These are phyloP conservation scores for Schrenkiella parvula DNA, from an alignment of 345 rosid genomes.

Conservation along the genomic window DNA sequence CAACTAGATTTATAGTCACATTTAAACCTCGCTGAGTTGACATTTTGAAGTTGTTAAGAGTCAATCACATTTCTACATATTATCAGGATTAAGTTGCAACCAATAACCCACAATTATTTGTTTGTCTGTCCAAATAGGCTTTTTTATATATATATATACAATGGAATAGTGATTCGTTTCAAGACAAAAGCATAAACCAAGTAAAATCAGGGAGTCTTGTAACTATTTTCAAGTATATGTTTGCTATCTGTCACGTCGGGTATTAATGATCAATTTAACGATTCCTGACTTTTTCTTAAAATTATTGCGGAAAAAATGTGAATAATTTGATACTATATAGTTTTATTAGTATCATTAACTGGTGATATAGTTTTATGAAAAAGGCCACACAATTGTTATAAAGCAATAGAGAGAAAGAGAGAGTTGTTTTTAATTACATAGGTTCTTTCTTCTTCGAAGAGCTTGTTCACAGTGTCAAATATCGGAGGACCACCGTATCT, in stretches of 20 bases:
- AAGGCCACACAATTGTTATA: neutral
- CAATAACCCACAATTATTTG: constrained; percentile 1
- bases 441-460: constrained; percentile 69
- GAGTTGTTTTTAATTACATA: constrained; percentile 31
- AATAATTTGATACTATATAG: neutral
- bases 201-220: neutral
- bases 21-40: constrained; percentile 3
- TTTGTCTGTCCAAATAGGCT: neutral
- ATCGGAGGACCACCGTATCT: constrained; percentile 65
- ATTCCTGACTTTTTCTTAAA: neutral
- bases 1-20: too few species aligned
- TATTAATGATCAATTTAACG: neutral
- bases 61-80: constrained; percentile 12
- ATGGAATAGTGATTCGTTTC: neutral
- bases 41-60: constrained; percentile 21
- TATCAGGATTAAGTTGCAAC: neutral
- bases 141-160: neutral
- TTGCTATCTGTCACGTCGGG: neutral
- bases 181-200: neutral
- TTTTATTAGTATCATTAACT: neutral
- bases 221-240: neutral
- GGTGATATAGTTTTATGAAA: neutral
- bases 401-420: neutral
- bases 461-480: constrained; percentile 53
- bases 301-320: neutral